These are phyloP conservation scores for Verticillium albo-atrum DNA, from an alignment of 2,329 filamentous ascomycete species.

Conservation along the genomic window DNA sequence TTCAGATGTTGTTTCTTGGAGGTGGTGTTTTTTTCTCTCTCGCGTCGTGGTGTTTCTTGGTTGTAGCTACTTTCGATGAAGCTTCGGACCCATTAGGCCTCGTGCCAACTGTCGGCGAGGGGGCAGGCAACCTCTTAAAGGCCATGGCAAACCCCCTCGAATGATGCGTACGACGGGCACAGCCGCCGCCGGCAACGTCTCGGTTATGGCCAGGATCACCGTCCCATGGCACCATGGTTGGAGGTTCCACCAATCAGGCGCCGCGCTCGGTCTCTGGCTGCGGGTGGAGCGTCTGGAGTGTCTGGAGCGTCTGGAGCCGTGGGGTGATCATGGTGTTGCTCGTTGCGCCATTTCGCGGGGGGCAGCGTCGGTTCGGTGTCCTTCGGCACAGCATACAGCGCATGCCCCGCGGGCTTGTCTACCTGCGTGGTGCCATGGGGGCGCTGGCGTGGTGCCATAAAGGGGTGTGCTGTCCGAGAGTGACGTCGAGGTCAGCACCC, in stretches of 20 bases:
- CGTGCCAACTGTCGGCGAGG: not conserved
- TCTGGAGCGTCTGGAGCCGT: not conserved
- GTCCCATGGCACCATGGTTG: not conserved
- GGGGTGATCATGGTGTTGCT: not conserved
- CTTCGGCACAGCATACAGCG: not conserved
- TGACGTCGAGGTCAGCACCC: not conserved
- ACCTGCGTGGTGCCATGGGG: not conserved
- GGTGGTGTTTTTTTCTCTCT: not conserved
- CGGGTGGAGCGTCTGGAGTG: not conserved
- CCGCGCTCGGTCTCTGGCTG: not conserved
- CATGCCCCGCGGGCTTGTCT: not conserved
- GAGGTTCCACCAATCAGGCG: not conserved
- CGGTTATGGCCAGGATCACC: not conserved
- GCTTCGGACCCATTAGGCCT: not conserved
- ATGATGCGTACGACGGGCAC: not conserved
- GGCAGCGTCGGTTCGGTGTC: not conserved
- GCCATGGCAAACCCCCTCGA: not conserved
- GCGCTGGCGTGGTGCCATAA: not conserved
- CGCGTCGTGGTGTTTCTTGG: not conserved
- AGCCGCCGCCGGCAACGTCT: not conserved
- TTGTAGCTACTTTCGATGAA: not conserved
- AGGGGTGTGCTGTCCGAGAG: not conserved
- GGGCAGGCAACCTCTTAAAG: not conserved
- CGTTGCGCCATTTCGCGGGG: not conserved
- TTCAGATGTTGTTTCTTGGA: not conserved